phyloP scores from a whole-genome alignment of 2,329 filamentous ascomycete genomes.

The Drechslerella stenobrocha region DNA sequence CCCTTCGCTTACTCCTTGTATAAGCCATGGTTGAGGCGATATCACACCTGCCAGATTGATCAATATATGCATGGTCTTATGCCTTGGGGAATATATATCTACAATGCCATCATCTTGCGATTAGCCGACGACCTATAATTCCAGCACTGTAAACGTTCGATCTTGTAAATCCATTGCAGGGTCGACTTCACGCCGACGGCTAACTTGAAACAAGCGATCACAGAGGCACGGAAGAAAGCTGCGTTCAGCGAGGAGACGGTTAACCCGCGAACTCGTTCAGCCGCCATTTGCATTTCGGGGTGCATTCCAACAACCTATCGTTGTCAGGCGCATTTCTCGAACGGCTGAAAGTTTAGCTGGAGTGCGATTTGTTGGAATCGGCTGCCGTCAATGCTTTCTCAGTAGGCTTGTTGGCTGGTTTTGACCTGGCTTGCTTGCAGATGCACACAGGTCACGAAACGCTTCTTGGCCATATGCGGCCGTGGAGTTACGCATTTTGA shows the following conservation, averaged over 20 bases:
- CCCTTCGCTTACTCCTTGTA: constrained; percentile 25
- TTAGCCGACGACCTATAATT: too few species aligned
- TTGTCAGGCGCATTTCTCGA: constrained; percentile 40
- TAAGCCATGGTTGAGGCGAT: constrained; percentile 43
- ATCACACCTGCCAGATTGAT: constrained; percentile 46
- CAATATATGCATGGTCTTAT: too few species aligned
- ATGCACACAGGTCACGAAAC: constrained; percentile 48
- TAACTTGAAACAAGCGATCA: constrained; percentile 43
- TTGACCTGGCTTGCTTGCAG: constrained; percentile 33
- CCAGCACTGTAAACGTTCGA: too few species aligned
- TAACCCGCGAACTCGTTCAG: constrained; percentile 7
- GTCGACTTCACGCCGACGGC: constrained; percentile 1
- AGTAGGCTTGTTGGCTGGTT: background rate
- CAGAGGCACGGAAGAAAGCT: constrained; percentile 24
- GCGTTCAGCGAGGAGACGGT: constrained; percentile 21
- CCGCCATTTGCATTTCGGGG: constrained; percentile 20
- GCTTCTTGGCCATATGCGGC: constrained; percentile 48
- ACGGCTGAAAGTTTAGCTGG: constrained; percentile 8
- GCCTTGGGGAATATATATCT: too few species aligned
- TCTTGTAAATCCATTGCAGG: background rate
- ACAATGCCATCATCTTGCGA: too few species aligned
- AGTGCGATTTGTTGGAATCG: constrained; percentile 7
- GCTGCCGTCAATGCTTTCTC: constrained; percentile 16
- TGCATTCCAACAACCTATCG: constrained; percentile 20
- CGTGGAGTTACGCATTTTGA: constrained; percentile 49